A percentile compares a stretch with the other conserved stretches of the same genome.
phyloP scores from a whole-genome alignment of 352 stramenopile species.

The Phytophthora tubulina region DNA sequence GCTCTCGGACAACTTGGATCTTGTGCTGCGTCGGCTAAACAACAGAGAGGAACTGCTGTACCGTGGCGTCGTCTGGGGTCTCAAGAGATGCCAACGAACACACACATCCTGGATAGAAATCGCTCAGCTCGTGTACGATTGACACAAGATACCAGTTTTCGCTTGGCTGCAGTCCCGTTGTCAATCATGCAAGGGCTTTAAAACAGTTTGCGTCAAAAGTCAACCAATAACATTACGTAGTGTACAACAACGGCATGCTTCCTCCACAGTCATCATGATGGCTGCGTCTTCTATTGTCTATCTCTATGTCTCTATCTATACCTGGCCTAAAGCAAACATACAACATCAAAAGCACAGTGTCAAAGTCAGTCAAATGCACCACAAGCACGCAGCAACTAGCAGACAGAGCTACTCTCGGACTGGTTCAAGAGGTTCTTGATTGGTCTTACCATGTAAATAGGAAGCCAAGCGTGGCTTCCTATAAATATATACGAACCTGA shows the following conservation, averaged over 20 bases:
- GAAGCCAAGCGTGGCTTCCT: conserved; percentile 33
- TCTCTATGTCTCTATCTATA: conserved; percentile 40
- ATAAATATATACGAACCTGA: conserved; percentile 75
- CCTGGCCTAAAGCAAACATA: conserved; percentile 24
- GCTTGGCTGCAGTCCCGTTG: conserved; percentile 7
- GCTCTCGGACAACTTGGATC: conserved; percentile 70
- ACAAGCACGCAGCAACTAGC: conserved; percentile 16
- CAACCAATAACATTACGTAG: conserved; percentile 45
- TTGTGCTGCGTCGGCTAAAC: conserved; percentile 71
- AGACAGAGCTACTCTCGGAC: conserved; percentile 20
- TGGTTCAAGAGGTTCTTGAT: conserved; percentile 42
- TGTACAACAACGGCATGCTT: conserved; percentile 37
- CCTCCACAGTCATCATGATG: conserved; percentile 11
- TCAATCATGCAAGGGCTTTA: conserved; percentile 17
- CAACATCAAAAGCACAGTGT: conserved; percentile 27
- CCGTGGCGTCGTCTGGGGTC: conserved; percentile 68
- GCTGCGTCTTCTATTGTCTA: conserved; percentile 40
- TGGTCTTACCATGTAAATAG: conserved; percentile 59
- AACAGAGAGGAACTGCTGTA: conserved; percentile 79
- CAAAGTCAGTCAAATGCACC: conserved; percentile 25
- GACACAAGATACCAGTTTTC: conserved; percentile 22
- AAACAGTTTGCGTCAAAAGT: conserved; percentile 26
- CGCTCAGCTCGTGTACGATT: conserved; percentile 72
- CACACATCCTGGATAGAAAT: conserved; percentile 82
- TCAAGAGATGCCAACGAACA: conserved; percentile 54